Evolutionary conservation across 2,329 filamentous ascomycete species (phyloP).

Genomic region (Exserohilum rostratum): DNA sequence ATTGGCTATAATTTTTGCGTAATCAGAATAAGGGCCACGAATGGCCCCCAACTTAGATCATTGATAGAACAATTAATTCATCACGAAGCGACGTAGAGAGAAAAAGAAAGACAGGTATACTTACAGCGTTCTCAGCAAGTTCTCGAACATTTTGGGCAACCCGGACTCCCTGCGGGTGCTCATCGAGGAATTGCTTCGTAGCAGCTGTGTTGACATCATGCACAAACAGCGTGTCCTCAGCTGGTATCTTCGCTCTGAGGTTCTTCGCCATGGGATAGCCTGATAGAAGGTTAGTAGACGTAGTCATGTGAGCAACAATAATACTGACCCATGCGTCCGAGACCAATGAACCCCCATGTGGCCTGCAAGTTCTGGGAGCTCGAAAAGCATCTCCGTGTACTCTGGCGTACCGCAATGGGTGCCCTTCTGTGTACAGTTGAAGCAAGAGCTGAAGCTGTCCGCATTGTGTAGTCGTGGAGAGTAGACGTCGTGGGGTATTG

Average conservation of each 20-base stretch:
- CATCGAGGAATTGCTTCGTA: slow-evolving; percentile 63
- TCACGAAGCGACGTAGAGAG: slow-evolving; percentile 49
- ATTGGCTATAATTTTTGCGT: slow-evolving; percentile 71
- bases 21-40: slow-evolving; percentile 67
- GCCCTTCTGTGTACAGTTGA: slow-evolving; percentile 35
- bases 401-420: slow-evolving; percentile 23
- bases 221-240: slow-evolving; percentile 66
- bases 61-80: slow-evolving; percentile 61
- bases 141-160: slow-evolving; percentile 65
- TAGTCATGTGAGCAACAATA: slow-evolving; percentile 27
- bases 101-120: slow-evolving; percentile 36
- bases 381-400: slow-evolving; percentile 51
- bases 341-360: slow-evolving; percentile 58
- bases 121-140: slow-evolving; percentile 70
- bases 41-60: slow-evolving; percentile 76
- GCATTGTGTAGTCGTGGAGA: slow-evolving; percentile 33
- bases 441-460: slow-evolving; percentile 34
- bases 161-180: slow-evolving; percentile 60
- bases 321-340: slow-evolving; percentile 57
- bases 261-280: slow-evolving; percentile 77
- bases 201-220: slow-evolving; percentile 69
- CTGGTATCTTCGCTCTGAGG: slow-evolving; percentile 68
- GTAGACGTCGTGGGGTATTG: slow-evolving; percentile 22
- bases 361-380: slow-evolving; percentile 50
- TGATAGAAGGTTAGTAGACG: slow-evolving; percentile 40